These are phyloP conservation scores for Elasticomyces elasticus DNA, from an alignment of 495 filamentous ascomycete species.

Conservation along the genomic window DNA sequence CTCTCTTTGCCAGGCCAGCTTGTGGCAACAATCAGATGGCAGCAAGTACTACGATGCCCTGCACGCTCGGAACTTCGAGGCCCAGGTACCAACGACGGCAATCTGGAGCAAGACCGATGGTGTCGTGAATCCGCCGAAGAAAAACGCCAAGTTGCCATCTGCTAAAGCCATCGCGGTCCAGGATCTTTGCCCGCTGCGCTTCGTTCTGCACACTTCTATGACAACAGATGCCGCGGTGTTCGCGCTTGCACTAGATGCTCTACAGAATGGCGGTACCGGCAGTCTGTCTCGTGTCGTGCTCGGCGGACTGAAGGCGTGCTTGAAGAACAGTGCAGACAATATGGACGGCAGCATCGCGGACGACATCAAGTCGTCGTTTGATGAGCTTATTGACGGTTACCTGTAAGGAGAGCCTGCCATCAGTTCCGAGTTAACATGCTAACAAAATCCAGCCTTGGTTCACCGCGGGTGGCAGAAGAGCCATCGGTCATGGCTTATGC, in stretches of 20 bases:
- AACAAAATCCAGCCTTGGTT: conserved; percentile 11
- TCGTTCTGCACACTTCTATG: conserved; percentile 36
- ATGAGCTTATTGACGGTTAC: conserved; percentile 10
- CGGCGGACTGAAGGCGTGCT: background rate
- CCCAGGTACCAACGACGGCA: conserved; percentile 41
- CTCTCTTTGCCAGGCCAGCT: conserved; percentile 27
- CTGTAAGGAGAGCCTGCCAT: conserved; percentile 1
- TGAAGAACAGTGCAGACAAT: conserved; percentile 3
- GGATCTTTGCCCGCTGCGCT: conserved; percentile 26
- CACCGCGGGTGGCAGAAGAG: conserved; percentile 11
- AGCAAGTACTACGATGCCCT: conserved; percentile 32
- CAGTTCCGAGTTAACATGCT: background rate
- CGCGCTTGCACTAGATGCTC: conserved; percentile 36
- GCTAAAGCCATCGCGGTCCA: conserved; percentile 34
- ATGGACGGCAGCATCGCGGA: conserved; percentile 7
- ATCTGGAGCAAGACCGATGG: conserved; percentile 36
- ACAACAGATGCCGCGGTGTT: conserved; percentile 36
- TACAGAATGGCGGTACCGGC: conserved; percentile 29
- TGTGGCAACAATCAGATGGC: conserved; percentile 37
- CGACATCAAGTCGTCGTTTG: background rate
- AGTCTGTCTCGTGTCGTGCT: conserved; percentile 3
- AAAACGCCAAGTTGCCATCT: conserved; percentile 34
- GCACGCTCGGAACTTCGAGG: conserved; percentile 32
- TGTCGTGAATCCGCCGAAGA: conserved; percentile 35
- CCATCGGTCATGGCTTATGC: conserved; percentile 17